A percentile compares a stretch with the other conserved stretches of the same genome.
phyloP scores from a whole-genome alignment of 2,329 filamentous ascomycete species.

The Diaporthe nobilis region DNA sequence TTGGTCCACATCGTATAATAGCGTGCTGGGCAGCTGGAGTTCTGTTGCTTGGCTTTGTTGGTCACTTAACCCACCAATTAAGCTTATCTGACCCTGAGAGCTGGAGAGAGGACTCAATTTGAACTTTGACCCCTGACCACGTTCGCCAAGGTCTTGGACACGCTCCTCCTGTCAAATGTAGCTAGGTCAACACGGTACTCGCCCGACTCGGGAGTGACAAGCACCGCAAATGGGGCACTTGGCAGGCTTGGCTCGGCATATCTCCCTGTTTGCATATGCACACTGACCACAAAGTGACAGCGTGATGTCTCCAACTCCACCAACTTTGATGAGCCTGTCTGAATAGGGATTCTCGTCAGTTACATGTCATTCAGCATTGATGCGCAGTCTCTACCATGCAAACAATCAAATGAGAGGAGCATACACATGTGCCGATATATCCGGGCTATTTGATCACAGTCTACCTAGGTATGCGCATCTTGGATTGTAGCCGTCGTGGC shows the following conservation, averaged over 20 bases:
- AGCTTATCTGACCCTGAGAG: constrained; percentile 1
- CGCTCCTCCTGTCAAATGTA: constrained; percentile 12
- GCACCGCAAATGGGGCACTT: not conserved
- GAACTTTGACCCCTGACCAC: not conserved
- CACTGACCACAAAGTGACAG: not conserved
- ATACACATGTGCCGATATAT: not conserved
- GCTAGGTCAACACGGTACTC: constrained; percentile 1
- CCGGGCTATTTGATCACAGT: not conserved
- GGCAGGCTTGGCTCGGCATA: constrained; percentile 22
- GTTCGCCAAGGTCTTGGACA: not conserved
- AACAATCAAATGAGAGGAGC: not conserved
- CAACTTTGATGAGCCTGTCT: not conserved
- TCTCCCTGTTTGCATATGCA: constrained; percentile 1
- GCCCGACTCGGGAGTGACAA: not conserved
- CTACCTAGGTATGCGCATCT: not conserved
- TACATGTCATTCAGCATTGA: not conserved
- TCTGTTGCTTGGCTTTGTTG: constrained; percentile 7
- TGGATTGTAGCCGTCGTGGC: not conserved
- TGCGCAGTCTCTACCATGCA: not conserved
- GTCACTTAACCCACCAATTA: not conserved
- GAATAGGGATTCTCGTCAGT: not conserved
- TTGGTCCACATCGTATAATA: not conserved
- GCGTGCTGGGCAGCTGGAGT: not conserved
- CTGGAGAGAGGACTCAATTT: not conserved
- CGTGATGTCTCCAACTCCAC: not conserved